Conservation (phyloP, 192 early-diverging fungal species). For the Polychytrium aggregatum region DNA sequence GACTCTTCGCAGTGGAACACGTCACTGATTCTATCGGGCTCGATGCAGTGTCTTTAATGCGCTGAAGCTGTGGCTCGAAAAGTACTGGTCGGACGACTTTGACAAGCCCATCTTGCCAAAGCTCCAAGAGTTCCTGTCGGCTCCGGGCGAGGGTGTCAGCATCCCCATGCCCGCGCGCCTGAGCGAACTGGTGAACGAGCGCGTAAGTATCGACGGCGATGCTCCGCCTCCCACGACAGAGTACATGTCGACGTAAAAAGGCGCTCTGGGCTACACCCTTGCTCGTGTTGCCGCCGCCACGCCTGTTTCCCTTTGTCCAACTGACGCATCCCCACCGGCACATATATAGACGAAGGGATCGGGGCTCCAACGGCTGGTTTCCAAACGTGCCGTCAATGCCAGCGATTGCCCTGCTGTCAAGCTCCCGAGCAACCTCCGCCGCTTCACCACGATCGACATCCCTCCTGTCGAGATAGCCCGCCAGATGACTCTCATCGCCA, state of each 20-base stretch:
- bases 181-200: slow-evolving; percentile 62
- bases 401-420: too few relatives aligned
- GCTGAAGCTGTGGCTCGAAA: slow-evolving; percentile 85
- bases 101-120: slow-evolving; percentile 57
- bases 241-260: too few relatives aligned
- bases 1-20: not conserved
- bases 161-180: slow-evolving; percentile 58
- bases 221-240: slow-evolving; percentile 39
- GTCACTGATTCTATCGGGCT: not conserved
- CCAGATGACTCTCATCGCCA: slow-evolving; percentile 86
- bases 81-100: slow-evolving; percentile 72
- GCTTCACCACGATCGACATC: slow-evolving; percentile 63
- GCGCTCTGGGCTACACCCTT: too few relatives aligned
- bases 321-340: not conserved
- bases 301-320: not conserved
- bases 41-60: slow-evolving; percentile 83
- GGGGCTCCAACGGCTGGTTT: too few relatives aligned
- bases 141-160: slow-evolving; percentile 59
- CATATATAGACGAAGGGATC: not conserved
- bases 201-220: slow-evolving; percentile 26
- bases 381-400: too few relatives aligned
- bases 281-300: too few relatives aligned
- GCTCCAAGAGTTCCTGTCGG: slow-evolving; percentile 66
- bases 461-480: slow-evolving; percentile 84
- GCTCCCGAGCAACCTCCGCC: not conserved